These are phyloP conservation scores for Leccinum rimulosum DNA, from an alignment of 768 basidiomycete genomes.

Conservation along the genomic window DNA sequence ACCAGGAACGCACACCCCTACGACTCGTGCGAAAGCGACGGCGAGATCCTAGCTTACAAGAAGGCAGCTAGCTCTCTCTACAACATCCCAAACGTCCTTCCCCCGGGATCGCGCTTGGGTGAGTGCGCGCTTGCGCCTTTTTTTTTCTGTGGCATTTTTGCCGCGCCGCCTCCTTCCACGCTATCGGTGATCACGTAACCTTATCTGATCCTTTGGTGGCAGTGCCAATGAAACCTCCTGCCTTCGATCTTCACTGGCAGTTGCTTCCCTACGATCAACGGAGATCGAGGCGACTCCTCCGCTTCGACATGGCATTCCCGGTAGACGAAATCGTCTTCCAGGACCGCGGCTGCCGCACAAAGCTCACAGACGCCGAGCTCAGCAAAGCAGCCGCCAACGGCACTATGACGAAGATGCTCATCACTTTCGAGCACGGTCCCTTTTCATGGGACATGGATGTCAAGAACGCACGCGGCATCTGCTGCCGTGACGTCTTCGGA, in stretches of 20 bases:
- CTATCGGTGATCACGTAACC: not conserved
- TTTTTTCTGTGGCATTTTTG: not conserved
- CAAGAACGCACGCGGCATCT: conserved; percentile 41
- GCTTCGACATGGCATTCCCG: conserved; percentile 51
- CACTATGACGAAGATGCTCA: conserved; percentile 46
- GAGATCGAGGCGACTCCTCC: conserved; percentile 36
- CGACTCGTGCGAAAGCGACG: conserved; percentile 33
- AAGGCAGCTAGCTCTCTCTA: conserved; percentile 20
- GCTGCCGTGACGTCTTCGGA: conserved; percentile 57
- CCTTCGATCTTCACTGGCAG: conserved; percentile 48
- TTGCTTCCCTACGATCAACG: conserved; percentile 40
- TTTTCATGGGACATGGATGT: conserved; percentile 42
- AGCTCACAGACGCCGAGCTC: conserved; percentile 37
- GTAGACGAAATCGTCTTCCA: conserved; percentile 34
- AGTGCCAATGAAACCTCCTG: conserved; percentile 35
- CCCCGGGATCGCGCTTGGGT: conserved; percentile 28
- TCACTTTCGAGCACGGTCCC: conserved; percentile 40
- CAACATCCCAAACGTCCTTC: conserved; percentile 19
- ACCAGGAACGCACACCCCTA: conserved; percentile 3
- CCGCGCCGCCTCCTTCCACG: not conserved
- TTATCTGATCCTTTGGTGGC: not conserved
- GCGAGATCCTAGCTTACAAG: conserved; percentile 23
- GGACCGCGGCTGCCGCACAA: conserved; percentile 22
- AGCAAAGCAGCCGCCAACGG: conserved; percentile 44
- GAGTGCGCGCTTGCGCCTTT: conserved; percentile 7